Evolutionary conservation across 1,284 basidiomycete species (phyloP).

Genomic region (Cryptococcus amylolentus): DNA sequence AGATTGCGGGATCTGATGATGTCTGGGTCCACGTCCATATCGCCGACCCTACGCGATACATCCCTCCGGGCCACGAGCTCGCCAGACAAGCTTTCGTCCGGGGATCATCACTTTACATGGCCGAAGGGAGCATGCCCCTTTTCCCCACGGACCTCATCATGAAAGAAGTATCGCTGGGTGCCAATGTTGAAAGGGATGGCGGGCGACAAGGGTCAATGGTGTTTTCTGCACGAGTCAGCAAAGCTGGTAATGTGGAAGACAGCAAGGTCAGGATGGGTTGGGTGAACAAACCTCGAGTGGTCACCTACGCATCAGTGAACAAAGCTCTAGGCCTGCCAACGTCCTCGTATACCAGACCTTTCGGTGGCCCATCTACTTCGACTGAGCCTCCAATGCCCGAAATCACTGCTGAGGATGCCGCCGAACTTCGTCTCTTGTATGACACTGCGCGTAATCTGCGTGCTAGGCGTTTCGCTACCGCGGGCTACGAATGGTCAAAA

Average conservation of each 20-base stretch:
- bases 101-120: slow-evolving; percentile 61
- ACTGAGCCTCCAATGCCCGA: not conserved
- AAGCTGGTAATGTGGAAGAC: slow-evolving; percentile 65
- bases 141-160: slow-evolving; percentile 57
- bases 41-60: slow-evolving; percentile 81
- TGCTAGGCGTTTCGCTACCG: slow-evolving; percentile 21
- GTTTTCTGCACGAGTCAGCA: slow-evolving; percentile 72
- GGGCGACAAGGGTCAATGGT: slow-evolving; percentile 61
- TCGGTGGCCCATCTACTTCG: slow-evolving; percentile 22
- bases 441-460: slow-evolving; percentile 40
- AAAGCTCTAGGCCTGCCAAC: slow-evolving; percentile 52
- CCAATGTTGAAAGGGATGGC: slow-evolving; percentile 32
- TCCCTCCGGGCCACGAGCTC: slow-evolving; percentile 67
- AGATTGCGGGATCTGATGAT: slow-evolving; percentile 58
- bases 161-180: slow-evolving; percentile 59
- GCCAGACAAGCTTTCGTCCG: slow-evolving; percentile 58
- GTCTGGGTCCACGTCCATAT: slow-evolving; percentile 89
- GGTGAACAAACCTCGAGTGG: slow-evolving; percentile 63
- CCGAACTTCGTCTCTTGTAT: slow-evolving; percentile 52
- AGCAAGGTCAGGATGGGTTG: slow-evolving; percentile 66
- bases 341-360: slow-evolving; percentile 20
- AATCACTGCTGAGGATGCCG: slow-evolving; percentile 16
- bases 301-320: slow-evolving; percentile 72
- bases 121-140: slow-evolving; percentile 65
- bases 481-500: slow-evolving; percentile 33